Percentiles rank a stretch among this genome's conserved stretches.
phyloP scores from a whole-genome alignment of 257 asterid genomes.

The Linderniella brevidens region DNA sequence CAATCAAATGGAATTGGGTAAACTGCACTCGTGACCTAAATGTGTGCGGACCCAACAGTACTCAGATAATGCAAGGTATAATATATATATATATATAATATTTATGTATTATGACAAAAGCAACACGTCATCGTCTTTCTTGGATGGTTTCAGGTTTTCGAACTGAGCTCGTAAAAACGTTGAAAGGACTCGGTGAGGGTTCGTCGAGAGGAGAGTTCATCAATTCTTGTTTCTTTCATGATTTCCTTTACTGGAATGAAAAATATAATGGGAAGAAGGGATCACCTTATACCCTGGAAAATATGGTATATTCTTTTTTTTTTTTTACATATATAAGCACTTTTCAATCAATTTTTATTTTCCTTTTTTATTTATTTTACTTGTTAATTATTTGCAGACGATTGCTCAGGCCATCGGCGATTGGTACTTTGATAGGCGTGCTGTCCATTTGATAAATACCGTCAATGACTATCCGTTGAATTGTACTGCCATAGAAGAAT shows the following conservation, averaged over 20 bases:
- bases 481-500: no score
- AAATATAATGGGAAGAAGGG: neutral
- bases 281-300: neutral
- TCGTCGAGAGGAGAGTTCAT: neutral
- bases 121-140: neutral
- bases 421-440: neutral
- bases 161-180: neutral
- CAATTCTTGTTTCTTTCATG: neutral
- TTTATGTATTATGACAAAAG: neutral
- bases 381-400: neutral
- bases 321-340: neutral
- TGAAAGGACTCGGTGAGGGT: neutral
- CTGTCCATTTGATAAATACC: no score
- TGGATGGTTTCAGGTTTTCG: neutral
- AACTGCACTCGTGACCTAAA: no score
- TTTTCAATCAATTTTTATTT: no score
- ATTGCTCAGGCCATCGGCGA: constrained; percentile 1
- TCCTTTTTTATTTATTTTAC: neutral
- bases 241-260: neutral
- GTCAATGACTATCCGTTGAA: no score
- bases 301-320: neutral
- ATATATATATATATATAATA: neutral
- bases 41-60: no score
- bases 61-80: no score
- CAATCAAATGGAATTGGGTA: no score